Base-by-base conservation (phyloP, 139 green algal species). In the Micromonas commoda region DNA sequence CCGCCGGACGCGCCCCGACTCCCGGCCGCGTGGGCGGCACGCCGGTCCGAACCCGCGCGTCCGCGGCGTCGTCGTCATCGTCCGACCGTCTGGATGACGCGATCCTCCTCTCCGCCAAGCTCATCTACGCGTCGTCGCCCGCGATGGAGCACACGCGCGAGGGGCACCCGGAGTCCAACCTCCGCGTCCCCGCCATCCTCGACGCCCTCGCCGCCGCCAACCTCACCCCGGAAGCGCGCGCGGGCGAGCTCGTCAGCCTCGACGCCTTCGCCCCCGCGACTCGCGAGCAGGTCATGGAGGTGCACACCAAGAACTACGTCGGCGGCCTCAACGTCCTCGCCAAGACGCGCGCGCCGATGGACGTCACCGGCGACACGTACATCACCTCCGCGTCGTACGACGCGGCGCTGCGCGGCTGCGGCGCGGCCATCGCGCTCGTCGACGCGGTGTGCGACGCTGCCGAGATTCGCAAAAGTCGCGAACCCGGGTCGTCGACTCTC, bases 281-380 rank as follows among this genome's bases (percentile, higher is more conserved):
- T 9, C 16, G 75, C 0, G 75, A 81, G 3, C 73, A 87, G 19
- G 63, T 93, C 3, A 64, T 73, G 1, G 60, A 82, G 28, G 80
- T 93, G 5, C 90, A 94, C 60, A 69, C 79, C n/a, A 33, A 39
- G 1, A 67, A 76, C 0, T 93, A 91, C 68, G 51, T 91, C 0
- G 38, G 85, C 32, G 51, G 83, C 57, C 24, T 86, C 1, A 51
- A 66, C 24, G 37, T 78, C 29, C 24, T 76, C 24, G 34, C 29
- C 24, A 63, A 63, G 37, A 64, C 57, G 54, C 33, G 24, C 1
- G 57, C 67, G 34, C 78, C 77, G 52, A 26, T 3, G 0, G 39
- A 60, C 21, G 33, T 82, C n/a, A 69, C 31, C 38, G 78, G 53
- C 9, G 57, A 69, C 1, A 82, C 78, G 29, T 82, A 82, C 69